phyloP scores from a whole-genome alignment of 345 rosid genomes.

The Melaleuca quinquenervia region DNA sequence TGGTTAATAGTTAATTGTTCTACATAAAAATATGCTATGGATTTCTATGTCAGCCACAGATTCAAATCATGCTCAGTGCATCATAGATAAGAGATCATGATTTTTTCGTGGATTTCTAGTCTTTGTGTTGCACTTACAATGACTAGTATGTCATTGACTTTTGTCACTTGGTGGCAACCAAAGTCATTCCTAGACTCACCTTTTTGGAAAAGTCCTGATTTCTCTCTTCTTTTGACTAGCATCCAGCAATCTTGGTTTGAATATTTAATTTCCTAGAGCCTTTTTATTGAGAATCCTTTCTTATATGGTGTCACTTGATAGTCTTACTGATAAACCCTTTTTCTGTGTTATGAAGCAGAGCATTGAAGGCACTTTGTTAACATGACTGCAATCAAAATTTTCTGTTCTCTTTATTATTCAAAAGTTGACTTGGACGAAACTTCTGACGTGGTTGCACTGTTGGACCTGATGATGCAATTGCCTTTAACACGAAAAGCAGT shows the following conservation, averaged over 20 bases:
- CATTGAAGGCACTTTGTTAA: background rate
- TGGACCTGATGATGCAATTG: background rate
- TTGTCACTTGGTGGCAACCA: background rate
- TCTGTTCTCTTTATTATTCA: background rate
- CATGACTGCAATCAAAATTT: background rate
- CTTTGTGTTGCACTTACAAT: background rate
- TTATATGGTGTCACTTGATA: background rate
- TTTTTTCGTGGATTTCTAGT: background rate
- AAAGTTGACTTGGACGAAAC: background rate
- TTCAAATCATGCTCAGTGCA: background rate
- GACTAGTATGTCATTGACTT: background rate
- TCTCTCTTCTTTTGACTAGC: background rate
- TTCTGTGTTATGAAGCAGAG: background rate
- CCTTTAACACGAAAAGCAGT: background rate
- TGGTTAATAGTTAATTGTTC: background rate
- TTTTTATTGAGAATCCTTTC: background rate
- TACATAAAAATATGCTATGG: background rate
- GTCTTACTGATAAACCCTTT: background rate
- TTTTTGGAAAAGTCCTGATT: background rate
- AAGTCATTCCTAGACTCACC: background rate
- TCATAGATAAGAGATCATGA: background rate
- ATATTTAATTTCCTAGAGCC: background rate
- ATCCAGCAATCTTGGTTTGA: background rate
- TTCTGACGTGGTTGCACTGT: background rate
- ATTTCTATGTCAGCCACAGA: background rate